Evolutionary conservation across 768 basidiomycete species (phyloP).

Genomic region (Cystobasidium onofrii): DNA sequence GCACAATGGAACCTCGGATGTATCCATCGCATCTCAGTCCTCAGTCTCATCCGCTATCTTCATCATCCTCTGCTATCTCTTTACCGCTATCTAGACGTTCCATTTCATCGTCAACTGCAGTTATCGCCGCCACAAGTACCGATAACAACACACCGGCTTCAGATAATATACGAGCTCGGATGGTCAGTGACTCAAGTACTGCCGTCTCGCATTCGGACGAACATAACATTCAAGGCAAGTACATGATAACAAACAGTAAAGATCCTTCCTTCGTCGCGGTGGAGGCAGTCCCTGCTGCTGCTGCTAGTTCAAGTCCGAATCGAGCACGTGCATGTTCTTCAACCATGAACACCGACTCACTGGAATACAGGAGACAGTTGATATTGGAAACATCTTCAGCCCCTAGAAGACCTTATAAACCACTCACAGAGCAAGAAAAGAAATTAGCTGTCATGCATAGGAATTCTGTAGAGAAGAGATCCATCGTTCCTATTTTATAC

Average conservation of each 20-base stretch:
- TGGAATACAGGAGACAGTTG: neutral
- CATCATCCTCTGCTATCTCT: neutral
- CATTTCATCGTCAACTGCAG: neutral
- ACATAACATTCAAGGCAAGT: neutral
- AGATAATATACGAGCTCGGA: neutral
- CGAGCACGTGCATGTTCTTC: neutral
- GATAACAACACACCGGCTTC: neutral
- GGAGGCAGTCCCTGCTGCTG: neutral
- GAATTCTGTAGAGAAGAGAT: neutral
- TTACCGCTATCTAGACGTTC: neutral
- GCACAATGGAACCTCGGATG: neutral
- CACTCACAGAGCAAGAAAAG: neutral
- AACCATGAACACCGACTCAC: neutral
- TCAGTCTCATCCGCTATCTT: neutral
- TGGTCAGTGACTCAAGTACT: neutral
- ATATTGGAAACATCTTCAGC: neutral
- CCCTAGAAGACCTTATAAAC: neutral
- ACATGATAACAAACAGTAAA: neutral
- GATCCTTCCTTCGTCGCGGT: neutral
- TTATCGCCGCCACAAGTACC: neutral
- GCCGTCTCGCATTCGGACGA: neutral
- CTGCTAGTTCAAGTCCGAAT: neutral
- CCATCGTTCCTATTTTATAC: constrained; percentile 10
- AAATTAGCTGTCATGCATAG: neutral
- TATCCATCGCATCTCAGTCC: neutral